phyloP scores from a whole-genome alignment of 371 early-diverging fungal species.

The Actinomortierella wolfii region DNA sequence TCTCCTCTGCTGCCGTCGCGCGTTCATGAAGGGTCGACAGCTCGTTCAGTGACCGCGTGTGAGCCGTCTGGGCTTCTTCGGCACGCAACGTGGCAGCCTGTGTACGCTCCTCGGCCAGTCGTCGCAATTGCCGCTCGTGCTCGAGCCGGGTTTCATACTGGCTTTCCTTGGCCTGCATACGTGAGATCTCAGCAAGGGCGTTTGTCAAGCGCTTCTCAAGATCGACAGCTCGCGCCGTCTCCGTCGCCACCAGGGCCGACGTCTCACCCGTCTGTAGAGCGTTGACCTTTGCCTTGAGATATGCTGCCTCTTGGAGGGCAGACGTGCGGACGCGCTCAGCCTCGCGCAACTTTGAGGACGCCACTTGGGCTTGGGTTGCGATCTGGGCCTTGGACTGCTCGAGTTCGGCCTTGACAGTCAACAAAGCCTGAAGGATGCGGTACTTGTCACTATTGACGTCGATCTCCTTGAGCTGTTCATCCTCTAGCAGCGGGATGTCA shows the following conservation, averaged over 20 bases:
- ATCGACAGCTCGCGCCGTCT: slow-evolving; percentile 51
- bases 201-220: slow-evolving; percentile 56
- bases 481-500: slow-evolving; percentile 30
- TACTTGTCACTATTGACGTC: slow-evolving; percentile 40
- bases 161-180: slow-evolving; percentile 34
- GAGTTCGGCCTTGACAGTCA: slow-evolving; percentile 24
- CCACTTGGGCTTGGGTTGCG: slow-evolving; percentile 36
- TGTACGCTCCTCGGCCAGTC: slow-evolving; percentile 53
- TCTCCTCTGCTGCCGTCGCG: slow-evolving; percentile 52
- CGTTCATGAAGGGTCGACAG: slow-evolving; percentile 52
- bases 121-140: slow-evolving; percentile 50
- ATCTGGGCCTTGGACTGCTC: slow-evolving; percentile 37
- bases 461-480: slow-evolving; percentile 22
- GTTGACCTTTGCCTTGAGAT: slow-evolving; percentile 58
- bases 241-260: slow-evolving; percentile 46
- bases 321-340: slow-evolving; percentile 62
- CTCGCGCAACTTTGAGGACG: slow-evolving; percentile 54
- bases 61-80: slow-evolving; percentile 56
- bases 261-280: slow-evolving; percentile 44
- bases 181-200: slow-evolving; percentile 51
- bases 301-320: slow-evolving; percentile 64
- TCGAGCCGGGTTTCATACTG: slow-evolving; percentile 52
- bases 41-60: slow-evolving; percentile 54
- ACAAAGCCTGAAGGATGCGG: slow-evolving; percentile 27
- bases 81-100: slow-evolving; percentile 50